Evolutionary conservation across 805 yeast genomes (phyloP).

Genomic region (Pichia cabralensis): DNA sequence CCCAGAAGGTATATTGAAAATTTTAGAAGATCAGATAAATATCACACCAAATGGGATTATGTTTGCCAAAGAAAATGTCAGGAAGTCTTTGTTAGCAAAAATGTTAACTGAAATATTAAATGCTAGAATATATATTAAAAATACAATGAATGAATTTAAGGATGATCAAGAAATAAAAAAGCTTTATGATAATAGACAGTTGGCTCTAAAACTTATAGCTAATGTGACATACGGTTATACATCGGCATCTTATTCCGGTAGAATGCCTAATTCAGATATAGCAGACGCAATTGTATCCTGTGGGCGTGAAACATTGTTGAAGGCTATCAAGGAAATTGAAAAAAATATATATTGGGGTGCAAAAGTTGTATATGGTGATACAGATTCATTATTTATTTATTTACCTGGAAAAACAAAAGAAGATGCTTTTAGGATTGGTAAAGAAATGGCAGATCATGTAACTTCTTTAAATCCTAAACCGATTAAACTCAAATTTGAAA

Average conservation of each 20-base stretch:
- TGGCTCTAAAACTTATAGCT: constrained; percentile 83
- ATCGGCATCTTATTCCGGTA: constrained; percentile 88
- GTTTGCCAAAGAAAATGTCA: constrained; percentile 53
- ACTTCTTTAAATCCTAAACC: constrained; percentile 72
- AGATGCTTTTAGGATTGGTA: constrained; percentile 73
- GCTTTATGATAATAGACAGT: constrained; percentile 64
- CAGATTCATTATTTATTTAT: constrained; percentile 87
- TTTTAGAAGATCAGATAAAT: constrained; percentile 43
- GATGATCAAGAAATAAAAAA: constrained; percentile 40
- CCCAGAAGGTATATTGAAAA: constrained; percentile 45
- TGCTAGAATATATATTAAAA: constrained; percentile 68
- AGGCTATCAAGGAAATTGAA: constrained; percentile 64
- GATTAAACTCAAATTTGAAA: constrained; percentile 76
- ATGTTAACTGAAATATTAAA: constrained; percentile 80
- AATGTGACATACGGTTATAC: constrained; percentile 96
- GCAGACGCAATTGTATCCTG: constrained; percentile 92
- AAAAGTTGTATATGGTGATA: constrained; percentile 92
- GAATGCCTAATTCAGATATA: constrained; percentile 94
- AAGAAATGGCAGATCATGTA: constrained; percentile 53
- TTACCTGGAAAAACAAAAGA: constrained; percentile 70
- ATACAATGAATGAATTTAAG: constrained; percentile 50
- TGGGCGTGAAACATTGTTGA: constrained; percentile 74
- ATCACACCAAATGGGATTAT: constrained; percentile 84
- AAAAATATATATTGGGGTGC: constrained; percentile 60
- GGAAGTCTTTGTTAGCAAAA: constrained; percentile 68